Conservation (phyloP, 2,329 filamentous ascomycete species). For the Zelopaecilomyces penicillatus region DNA sequence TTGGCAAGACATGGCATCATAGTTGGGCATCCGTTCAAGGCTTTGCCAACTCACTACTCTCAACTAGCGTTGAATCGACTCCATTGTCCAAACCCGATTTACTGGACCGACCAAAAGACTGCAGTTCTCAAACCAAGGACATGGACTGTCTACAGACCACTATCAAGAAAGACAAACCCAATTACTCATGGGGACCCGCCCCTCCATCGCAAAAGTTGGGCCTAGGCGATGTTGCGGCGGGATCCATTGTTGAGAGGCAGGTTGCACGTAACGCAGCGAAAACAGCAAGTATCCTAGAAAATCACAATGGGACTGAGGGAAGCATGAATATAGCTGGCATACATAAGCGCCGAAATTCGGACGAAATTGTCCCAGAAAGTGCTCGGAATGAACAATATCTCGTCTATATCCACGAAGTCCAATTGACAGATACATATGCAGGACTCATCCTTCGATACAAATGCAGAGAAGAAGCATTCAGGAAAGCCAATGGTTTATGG, state of each 20-base stretch:
- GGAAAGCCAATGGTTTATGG: constrained; percentile 90
- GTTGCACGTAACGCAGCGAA: constrained; percentile 46
- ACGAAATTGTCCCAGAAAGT: constrained; percentile 45
- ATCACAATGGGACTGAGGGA: constrained; percentile 51
- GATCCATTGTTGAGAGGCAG: constrained; percentile 45
- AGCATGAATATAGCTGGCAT: constrained; percentile 46
- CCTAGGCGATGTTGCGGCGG: constrained; percentile 43
- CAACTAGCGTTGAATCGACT: constrained; percentile 16
- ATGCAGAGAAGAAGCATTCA: constrained; percentile 73
- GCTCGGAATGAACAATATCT: constrained; percentile 65
- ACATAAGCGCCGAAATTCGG: constrained; percentile 61
- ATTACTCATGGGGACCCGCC: constrained; percentile 39
- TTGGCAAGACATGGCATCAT: constrained; percentile 44
- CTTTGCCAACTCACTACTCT: constrained; percentile 39
- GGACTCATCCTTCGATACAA: constrained; percentile 86
- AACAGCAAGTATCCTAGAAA: constrained; percentile 52
- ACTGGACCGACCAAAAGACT: constrained; percentile 3
- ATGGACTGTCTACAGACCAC: constrained; percentile 12
- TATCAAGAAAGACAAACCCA: constrained; percentile 3
- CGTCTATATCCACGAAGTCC: constrained; percentile 84
- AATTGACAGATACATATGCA: constrained; percentile 76
- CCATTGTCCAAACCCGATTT: constrained; percentile 14
- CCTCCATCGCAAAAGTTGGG: constrained; percentile 32
- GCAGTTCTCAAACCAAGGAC: constrained; percentile 13
- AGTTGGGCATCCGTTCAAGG: constrained; percentile 49